Evolutionary conservation across 257 asterid species (phyloP), one percentile per base, ranked within the genome.

Genomic region (Dorcoceras hygrometricum): DNA sequence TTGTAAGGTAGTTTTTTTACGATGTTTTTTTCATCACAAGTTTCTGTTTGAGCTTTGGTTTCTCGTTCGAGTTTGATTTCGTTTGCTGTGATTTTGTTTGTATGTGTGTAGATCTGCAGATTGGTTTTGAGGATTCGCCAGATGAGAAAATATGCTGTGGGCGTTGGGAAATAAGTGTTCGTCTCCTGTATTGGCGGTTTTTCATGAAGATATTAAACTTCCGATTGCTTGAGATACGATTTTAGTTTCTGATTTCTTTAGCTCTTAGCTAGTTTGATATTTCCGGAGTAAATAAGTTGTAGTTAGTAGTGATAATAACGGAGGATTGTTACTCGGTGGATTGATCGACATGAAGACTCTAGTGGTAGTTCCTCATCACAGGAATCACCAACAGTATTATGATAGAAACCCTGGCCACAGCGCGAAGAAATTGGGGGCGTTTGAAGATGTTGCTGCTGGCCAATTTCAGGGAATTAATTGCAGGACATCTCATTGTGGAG

Each of bases 291-390:
- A 4, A 18, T 39, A 11, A 60, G 69, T 14, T 27, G 22, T 65
- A 54, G 66, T 27, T 65, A 60, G 24, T 59, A 32, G 59, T 22
- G 26, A 18, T 23, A 46, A 6, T 27, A 36, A 24, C 43, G 23
- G 43, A 43, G 46, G 11, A 55, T 39, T 50, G 75, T 23, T 70
- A 59, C 51, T 66, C 57, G 8, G 72, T 73, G 73, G 48, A 68
- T 67, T 46, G 59, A 63, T 54, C 67, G 68, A n/a, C 63, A 84
- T 85, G 96, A 90, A 85, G 82, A 79, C 93, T 18, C 75, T 89
- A 46, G 77, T 89, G 77, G 80, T 66, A 57, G 95, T 80, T 55
- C 61, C 70, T 67, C 89, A 83, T 68, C 85, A 82, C 70, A 80
- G 80, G 84, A 81, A 77, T 67, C 79, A 68, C 59, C 70, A 71